Conservation (phyloP, 495 filamentous ascomycete species). For the Xylaria telfairii region DNA sequence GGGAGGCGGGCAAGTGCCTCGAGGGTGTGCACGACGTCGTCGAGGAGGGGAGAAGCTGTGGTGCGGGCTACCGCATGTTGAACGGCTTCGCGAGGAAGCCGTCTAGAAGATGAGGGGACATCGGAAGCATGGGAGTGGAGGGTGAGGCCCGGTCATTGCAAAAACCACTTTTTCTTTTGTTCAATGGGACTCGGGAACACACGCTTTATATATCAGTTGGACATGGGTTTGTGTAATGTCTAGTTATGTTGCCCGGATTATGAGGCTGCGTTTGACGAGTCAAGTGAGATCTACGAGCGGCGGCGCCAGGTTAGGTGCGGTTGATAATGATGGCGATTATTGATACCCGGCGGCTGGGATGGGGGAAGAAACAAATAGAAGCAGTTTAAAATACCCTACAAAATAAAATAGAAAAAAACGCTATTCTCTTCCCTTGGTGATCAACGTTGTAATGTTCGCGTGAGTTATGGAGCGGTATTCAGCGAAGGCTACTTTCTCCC, state of each 20-base stretch:
- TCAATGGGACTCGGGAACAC: background rate
- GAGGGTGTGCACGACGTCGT: constrained; percentile 80
- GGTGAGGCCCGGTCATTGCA: background rate
- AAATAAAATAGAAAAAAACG: constrained; percentile 4
- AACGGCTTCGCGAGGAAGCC: constrained; percentile 92
- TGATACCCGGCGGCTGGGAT: constrained; percentile 3
- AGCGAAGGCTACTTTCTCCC: too few relatives aligned
- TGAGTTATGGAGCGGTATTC: background rate
- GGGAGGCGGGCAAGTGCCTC: constrained; percentile 62
- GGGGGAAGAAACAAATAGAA: background rate
- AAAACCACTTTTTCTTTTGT: constrained; percentile 11
- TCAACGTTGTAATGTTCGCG: background rate
- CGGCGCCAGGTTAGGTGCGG: background rate
- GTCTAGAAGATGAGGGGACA: background rate
- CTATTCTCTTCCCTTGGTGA: background rate
- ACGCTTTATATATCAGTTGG: background rate
- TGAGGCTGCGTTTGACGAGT: constrained; percentile 8
- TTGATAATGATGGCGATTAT: background rate
- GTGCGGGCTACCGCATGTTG: constrained; percentile 84
- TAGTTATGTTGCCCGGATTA: constrained; percentile 6
- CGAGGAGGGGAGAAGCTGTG: constrained; percentile 80
- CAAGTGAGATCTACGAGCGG: constrained; percentile 1
- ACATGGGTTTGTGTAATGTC: constrained; percentile 8
- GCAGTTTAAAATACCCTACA: background rate
- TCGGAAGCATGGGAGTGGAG: background rate